Evolutionary conservation across 2,329 filamentous ascomycete species (phyloP).

Genomic region (Colletotrichum musicola): DNA sequence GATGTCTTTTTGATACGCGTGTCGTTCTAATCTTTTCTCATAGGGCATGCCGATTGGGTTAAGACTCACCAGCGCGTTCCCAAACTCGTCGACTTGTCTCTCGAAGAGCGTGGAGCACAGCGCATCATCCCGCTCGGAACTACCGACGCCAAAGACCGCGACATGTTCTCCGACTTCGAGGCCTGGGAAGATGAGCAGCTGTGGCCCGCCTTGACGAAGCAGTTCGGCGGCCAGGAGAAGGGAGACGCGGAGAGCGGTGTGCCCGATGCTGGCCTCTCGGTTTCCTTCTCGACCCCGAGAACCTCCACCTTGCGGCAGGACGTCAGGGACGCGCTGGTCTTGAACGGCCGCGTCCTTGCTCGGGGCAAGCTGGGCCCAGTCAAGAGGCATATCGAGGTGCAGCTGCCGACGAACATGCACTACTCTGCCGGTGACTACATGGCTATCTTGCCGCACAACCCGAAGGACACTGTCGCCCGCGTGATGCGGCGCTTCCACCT

Average conservation of each 20-base stretch:
- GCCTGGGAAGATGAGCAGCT: conserved; percentile 72
- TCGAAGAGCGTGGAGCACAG: conserved; percentile 54
- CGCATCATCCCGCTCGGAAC: conserved; percentile 60
- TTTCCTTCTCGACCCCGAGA: conserved; percentile 66
- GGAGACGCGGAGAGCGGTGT: conserved; percentile 42
- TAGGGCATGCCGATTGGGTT: conserved; percentile 62
- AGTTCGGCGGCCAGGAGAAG: conserved; percentile 64
- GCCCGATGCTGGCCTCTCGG: conserved; percentile 51
- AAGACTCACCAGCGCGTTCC: conserved; percentile 77
- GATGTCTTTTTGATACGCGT: accelerated
- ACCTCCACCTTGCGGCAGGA: conserved; percentile 71
- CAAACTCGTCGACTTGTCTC: conserved; percentile 67
- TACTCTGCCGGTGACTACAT: conserved; percentile 84
- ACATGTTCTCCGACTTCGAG: conserved; percentile 77
- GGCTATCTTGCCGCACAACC: conserved; percentile 79
- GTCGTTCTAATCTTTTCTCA: not conserved
- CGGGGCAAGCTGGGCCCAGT: conserved; percentile 58
- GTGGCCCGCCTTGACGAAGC: conserved; percentile 63
- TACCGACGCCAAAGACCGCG: conserved; percentile 72
- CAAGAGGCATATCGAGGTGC: conserved; percentile 77
- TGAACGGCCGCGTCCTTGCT: conserved; percentile 64
- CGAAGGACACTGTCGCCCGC: conserved; percentile 69
- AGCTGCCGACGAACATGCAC: conserved; percentile 73
- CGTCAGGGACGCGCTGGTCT: conserved; percentile 69
- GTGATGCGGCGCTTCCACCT: conserved; percentile 76